Percentiles rank a stretch among this genome's conserved stretches.
These are phyloP conservation scores for Starmerella kuoi DNA, from an alignment of 805 yeast genomes.

Conservation along the genomic window DNA sequence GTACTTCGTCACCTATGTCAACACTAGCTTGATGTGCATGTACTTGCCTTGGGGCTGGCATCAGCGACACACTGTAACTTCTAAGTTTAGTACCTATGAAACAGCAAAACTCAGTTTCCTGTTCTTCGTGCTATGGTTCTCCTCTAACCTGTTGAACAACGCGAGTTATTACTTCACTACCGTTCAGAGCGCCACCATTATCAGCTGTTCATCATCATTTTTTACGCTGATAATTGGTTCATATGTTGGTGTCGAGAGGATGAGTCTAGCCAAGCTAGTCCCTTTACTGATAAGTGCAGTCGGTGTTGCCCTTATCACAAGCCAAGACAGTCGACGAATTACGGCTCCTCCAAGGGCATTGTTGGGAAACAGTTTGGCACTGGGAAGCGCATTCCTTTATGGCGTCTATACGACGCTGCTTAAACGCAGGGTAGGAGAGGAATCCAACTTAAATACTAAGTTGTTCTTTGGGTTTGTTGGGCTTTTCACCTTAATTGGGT, in stretches of 20 bases:
- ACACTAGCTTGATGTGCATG: constrained; percentile 71
- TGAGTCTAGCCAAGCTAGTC: constrained; percentile 49
- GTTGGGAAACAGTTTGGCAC: constrained; percentile 67
- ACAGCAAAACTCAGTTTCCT: constrained; percentile 66
- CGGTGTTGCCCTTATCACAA: constrained; percentile 73
- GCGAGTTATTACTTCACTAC: constrained; percentile 78
- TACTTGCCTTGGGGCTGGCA: constrained; percentile 53
- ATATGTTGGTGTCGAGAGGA: constrained; percentile 53
- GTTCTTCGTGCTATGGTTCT: constrained; percentile 80
- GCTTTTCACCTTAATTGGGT: constrained; percentile 52
- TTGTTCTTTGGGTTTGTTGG: constrained; percentile 94
- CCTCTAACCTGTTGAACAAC: constrained; percentile 80
- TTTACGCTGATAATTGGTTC: constrained; percentile 81
- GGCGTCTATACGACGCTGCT: constrained; percentile 82
- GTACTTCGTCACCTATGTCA: constrained; percentile 80
- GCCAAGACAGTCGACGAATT: constrained; percentile 29
- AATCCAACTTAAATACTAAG: constrained; percentile 67
- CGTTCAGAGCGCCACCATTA: constrained; percentile 86
- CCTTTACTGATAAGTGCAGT: constrained; percentile 61
- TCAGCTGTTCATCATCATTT: constrained; percentile 84
- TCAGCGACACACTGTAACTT: constrained; percentile 6
- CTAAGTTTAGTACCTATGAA: constrained; percentile 32
- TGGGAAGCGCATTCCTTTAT: constrained; percentile 77
- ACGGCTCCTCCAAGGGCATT: constrained; percentile 29
- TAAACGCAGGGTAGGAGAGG: constrained; percentile 60